phyloP scores from a whole-genome alignment of 2,329 filamentous ascomycete species.

The Claviceps sp. region DNA sequence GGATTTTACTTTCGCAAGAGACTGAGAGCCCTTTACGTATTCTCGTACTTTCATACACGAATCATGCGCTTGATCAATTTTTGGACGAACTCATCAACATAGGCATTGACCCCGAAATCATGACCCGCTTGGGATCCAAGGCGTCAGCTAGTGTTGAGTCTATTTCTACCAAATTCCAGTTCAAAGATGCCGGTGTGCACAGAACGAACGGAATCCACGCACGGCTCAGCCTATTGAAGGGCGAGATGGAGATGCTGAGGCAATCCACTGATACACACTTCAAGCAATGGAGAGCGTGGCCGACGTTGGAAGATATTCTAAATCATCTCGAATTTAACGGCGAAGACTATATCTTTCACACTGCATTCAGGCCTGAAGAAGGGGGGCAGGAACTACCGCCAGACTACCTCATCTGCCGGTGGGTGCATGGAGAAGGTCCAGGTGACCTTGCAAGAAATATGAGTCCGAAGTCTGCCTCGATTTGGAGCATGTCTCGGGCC shows the following conservation, averaged over 20 bases:
- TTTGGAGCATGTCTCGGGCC: background rate
- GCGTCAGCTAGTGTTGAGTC: constrained; percentile 19
- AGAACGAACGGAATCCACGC: background rate
- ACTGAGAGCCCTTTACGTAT: constrained; percentile 30
- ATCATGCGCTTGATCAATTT: constrained; percentile 54
- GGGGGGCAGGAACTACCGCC: too few species aligned
- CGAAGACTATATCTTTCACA: background rate
- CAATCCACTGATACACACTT: background rate
- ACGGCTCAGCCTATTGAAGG: background rate
- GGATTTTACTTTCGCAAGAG: constrained; percentile 36
- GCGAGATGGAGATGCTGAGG: background rate
- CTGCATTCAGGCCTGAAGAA: background rate
- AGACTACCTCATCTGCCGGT: background rate
- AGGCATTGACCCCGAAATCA: constrained; percentile 33
- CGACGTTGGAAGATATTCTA: background rate
- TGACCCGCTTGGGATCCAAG: constrained; percentile 53
- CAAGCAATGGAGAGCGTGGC: background rate
- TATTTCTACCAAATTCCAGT: background rate
- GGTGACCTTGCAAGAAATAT: background rate
- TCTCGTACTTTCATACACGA: constrained; percentile 54
- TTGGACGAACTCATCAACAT: constrained; percentile 48
- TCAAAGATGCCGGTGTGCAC: background rate
- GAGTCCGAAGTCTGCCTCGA: background rate
- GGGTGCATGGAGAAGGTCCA: background rate
- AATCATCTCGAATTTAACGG: background rate